phyloP scores from a whole-genome alignment of 768 basidiomycete species.

The Xerocomus spinulosus region DNA sequence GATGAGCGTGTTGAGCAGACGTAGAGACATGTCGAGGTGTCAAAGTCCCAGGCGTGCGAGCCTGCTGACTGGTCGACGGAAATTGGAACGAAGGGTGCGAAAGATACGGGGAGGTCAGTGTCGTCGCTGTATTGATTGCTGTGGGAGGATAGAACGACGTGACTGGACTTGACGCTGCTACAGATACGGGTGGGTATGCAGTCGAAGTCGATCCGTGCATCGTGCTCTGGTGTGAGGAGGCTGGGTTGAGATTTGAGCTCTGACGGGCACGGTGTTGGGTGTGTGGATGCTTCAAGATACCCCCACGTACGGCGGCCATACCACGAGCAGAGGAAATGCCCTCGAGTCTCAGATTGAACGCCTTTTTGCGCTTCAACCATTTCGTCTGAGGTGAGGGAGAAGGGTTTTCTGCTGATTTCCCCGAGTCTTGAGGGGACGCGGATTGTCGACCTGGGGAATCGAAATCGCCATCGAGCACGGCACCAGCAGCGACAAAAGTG shows the following conservation, averaged over 20 bases:
- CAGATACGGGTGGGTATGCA: constrained; percentile 13
- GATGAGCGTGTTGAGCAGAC: constrained; percentile 8
- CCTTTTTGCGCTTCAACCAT: constrained; percentile 58
- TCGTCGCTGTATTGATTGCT: constrained; percentile 27
- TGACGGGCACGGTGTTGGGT: constrained; percentile 28
- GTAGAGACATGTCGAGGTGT: constrained; percentile 9
- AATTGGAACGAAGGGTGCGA: constrained; percentile 29
- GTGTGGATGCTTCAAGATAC: constrained; percentile 24
- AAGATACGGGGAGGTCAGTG: constrained; percentile 31
- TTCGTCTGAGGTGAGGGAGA: constrained; percentile 27
- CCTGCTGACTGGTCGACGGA: constrained; percentile 8
- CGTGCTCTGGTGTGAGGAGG: constrained; percentile 21
- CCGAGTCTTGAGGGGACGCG: constrained; percentile 17
- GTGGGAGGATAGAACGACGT: constrained; percentile 29
- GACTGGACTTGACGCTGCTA: constrained; percentile 14
- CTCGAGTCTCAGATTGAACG: constrained; percentile 49
- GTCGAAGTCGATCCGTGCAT: constrained; percentile 10
- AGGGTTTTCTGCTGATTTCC: constrained; percentile 31
- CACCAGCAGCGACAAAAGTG: constrained; percentile 3
- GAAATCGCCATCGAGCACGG: constrained; percentile 19
- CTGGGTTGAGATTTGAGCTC: constrained; percentile 29
- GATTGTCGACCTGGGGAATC: constrained; percentile 17
- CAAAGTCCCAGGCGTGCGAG: constrained; percentile 8
- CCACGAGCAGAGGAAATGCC: constrained; percentile 34
- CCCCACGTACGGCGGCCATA: constrained; percentile 21